Percentiles rank a stretch among this genome's conserved stretches.
These are phyloP conservation scores for Neckera pumila DNA, from an alignment of 225 moss, liverwort and hornwort species.

Conservation along the genomic window DNA sequence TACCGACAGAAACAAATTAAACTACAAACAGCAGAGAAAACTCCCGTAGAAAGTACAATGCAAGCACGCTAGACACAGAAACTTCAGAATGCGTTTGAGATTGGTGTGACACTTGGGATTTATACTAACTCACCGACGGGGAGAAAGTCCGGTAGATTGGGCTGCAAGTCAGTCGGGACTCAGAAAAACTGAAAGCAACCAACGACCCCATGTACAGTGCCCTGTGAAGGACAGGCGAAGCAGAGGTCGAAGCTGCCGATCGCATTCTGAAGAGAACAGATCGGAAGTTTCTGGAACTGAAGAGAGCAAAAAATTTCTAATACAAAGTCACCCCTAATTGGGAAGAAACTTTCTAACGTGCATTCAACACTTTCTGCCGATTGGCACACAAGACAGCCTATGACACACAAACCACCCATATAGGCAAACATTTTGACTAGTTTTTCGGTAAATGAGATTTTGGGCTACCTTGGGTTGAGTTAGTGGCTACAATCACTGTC, in stretches of 20 bases:
- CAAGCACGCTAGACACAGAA: neutral
- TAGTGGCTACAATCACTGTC: neutral
- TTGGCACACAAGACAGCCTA: neutral
- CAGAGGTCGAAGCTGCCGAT: neutral
- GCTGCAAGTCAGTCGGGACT: neutral
- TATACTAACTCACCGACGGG: neutral
- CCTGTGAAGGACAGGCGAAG: neutral
- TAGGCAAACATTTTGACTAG: too few species aligned
- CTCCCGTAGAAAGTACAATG: neutral
- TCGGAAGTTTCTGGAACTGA: neutral
- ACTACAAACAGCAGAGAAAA: neutral
- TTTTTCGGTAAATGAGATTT: too few species aligned
- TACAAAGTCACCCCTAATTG: neutral
- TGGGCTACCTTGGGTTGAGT: too few species aligned
- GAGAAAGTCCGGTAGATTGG: neutral
- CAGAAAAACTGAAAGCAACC: neutral
- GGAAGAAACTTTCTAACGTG: neutral
- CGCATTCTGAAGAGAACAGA: neutral
- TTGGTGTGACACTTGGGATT: neutral
- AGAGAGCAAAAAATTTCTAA: neutral
- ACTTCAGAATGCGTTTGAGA: neutral
- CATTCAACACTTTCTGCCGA: neutral
- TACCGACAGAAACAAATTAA: neutral
- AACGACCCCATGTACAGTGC: neutral
- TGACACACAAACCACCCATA: neutral